phyloP scores from a whole-genome alignment of 345 rosid genomes.

The Arabis hirsuta region DNA sequence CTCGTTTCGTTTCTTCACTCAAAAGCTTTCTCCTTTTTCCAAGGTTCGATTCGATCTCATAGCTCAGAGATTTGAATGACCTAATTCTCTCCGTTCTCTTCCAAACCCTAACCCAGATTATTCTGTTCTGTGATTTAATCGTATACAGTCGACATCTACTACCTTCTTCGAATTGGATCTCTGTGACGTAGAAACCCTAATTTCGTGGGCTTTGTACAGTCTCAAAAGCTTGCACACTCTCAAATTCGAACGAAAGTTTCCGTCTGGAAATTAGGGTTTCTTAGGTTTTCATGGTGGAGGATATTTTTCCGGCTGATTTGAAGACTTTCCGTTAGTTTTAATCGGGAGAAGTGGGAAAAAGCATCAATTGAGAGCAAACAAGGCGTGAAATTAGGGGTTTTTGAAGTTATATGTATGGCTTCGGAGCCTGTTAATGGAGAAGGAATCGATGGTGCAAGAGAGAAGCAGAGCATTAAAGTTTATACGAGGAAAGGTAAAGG shows the following conservation, averaged over 20 bases:
- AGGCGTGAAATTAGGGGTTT: slow-evolving; percentile 53
- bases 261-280: slow-evolving; percentile 53
- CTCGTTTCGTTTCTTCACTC: neutral
- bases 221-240: slow-evolving; percentile 19
- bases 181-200: slow-evolving; percentile 28
- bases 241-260: slow-evolving; percentile 25
- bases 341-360: slow-evolving; percentile 11
- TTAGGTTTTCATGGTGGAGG: slow-evolving; percentile 6
- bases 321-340: neutral
- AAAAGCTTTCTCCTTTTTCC: slow-evolving; percentile 2
- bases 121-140: slow-evolving; percentile 4
- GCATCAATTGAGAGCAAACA: slow-evolving; percentile 21
- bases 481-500: slow-evolving; percentile 72
- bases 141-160: slow-evolving; percentile 8
- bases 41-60: slow-evolving; percentile 30
- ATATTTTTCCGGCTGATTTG: neutral
- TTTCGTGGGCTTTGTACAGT: slow-evolving; percentile 23
- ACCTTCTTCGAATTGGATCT: neutral
- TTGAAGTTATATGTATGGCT: slow-evolving; percentile 85
- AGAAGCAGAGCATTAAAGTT: slow-evolving; percentile 76
- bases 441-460: slow-evolving; percentile 63
- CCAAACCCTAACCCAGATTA: neutral
- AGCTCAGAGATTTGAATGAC: slow-evolving; percentile 21
- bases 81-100: slow-evolving; percentile 34
- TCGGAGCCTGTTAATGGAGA: slow-evolving; percentile 78